Base-by-base conservation (phyloP, 2,329 filamentous ascomycete genomes). In the Phialemoniopsis sp. region DNA sequence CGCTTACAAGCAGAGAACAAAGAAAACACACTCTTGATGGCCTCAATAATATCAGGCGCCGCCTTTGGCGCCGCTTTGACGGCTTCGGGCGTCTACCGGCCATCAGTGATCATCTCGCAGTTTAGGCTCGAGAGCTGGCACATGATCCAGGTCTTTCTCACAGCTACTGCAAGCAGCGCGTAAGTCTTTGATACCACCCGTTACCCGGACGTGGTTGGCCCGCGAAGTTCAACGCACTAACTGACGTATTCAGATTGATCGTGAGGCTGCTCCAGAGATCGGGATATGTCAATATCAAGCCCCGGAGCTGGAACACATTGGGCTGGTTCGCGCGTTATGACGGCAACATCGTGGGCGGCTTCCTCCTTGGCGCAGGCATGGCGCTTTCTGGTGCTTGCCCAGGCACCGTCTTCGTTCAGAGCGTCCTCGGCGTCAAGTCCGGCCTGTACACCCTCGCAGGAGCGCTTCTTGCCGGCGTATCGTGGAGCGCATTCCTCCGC, bases 321-420 rank as follows among this genome's bases (percentile, higher is more conserved):
- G 72, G 69, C 38, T 60, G 80, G 49, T 70, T 80, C 47, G 62
- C 64, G 8, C 53, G 58, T 14, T 80, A 79, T 50, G 80, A 84
- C 49, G 82, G 79, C 40, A 86, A 87, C 54, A 58, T 85, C 34
- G 48, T 84, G 46, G 82, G 82, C 40, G 82, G 82, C 5, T 52
- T 67, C 13, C 58, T 85, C 3, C 69, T 83, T 18, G 82, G 82
- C 29, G 56, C 72, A n/a, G 82, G 82, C 40, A 84, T 86, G 80
- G 70, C 77, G 6, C 60, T 85, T 13, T 74, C 80, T 0, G 80
- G 80, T 8, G 74, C 80, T 0, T 85, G 82, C 43, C 80, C 82
- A 0, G 82, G 82, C 1, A 83, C 80, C 1, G 68, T 84, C 6
- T 69, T 83, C 36, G 72, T 75, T 0, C 82, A 87, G 57, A 51